These are phyloP conservation scores for Puccinia brachypodii DNA, from an alignment of 1,284 basidiomycete genomes.

Conservation along the genomic window DNA sequence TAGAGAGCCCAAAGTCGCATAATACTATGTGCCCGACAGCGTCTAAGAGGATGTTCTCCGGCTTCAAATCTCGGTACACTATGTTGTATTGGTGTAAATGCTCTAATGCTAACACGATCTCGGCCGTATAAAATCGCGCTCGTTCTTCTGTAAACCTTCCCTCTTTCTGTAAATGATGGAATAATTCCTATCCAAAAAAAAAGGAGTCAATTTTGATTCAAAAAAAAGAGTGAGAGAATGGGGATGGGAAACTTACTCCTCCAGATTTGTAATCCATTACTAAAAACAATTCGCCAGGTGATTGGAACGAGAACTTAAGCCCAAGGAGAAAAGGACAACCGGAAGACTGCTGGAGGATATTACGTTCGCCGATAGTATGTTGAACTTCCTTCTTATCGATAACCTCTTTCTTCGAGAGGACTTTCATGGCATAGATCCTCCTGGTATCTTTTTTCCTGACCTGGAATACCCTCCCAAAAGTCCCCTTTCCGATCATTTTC, in stretches of 20 bases:
- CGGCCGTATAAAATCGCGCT: constrained; percentile 91
- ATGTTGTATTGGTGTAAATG: constrained; percentile 97
- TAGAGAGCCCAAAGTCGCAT: constrained; percentile 95
- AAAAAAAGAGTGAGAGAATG: background rate
- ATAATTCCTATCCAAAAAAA: constrained; percentile 66
- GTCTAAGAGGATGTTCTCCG: constrained; percentile 94
- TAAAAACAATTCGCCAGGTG: constrained; percentile 89
- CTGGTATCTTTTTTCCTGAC: constrained; percentile 96
- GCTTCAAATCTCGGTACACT: constrained; percentile 91
- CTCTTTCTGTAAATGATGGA: constrained; percentile 95
- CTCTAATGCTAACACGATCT: constrained; percentile 87
- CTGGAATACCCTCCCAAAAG: constrained; percentile 96
- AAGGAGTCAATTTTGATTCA: background rate
- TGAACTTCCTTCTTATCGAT: constrained; percentile 99
- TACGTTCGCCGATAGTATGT: constrained; percentile 98
- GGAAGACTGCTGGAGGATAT: constrained; percentile 90
- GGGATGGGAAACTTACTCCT: constrained; percentile 62
- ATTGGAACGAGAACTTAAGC: constrained; percentile 98
- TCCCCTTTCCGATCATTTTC: constrained; percentile 96
- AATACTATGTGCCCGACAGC: constrained; percentile 95
- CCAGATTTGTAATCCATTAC: constrained; percentile 99
- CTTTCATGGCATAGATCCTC: constrained; percentile 99
- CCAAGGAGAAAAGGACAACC: constrained; percentile 98
- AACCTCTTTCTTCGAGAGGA: constrained; percentile 97
- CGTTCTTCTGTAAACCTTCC: constrained; percentile 88